Base-by-base conservation (phyloP, 352 stramenopile species). In the Blastocystis hominis region DNA sequence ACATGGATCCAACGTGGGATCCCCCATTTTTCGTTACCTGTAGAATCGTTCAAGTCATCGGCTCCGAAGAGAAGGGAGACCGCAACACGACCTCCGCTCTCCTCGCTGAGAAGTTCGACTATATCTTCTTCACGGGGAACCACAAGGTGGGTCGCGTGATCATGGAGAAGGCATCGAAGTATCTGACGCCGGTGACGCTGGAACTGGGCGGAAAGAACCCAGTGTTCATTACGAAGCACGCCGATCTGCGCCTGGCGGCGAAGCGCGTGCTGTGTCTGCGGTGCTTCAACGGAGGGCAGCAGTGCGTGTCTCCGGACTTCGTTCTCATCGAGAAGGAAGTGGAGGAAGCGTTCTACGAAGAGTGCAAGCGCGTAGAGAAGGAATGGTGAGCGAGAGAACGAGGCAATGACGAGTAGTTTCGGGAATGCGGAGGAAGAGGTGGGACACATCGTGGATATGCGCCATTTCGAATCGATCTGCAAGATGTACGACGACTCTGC, bases 131-230 rank as follows among this genome's bases (percentile, higher is more conserved):
- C 87, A 95, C 93, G 4, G 93, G 93, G 34, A 92, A 89, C 34
- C 68, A 86, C 9, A 86, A 72, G 10, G 91, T 95, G 40, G 95
- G 94, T 69, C 93, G 93, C 86, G 95, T 97, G 54, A 92, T 98
- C 13, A 92, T 94, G 0, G 87, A 90, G 44, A 94, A 93, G 0
- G 94, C 94, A 0, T 95, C 95, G 1, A 95, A 96, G 91, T 94
- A 94, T 55, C 89, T 98, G 13, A 98, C 95, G 40, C 96, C 95
- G 0, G 92, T 92, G 6, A 91, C 97, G 9, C 89, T 98, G 2
- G 96, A 98, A 89, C 91, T 98, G 5, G 95, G 96, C 54, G 96
- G 96, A 63, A 97, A 97, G 89, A 93, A 90, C 20, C 94, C 94
- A 0, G 90, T 90, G 6, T 93, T 96, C 89, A 90, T 97, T 38